Percentiles rank a stretch among this genome's conserved stretches.
These are phyloP conservation scores for Populus simonii DNA, from an alignment of 345 rosid species.

Conservation along the genomic window DNA sequence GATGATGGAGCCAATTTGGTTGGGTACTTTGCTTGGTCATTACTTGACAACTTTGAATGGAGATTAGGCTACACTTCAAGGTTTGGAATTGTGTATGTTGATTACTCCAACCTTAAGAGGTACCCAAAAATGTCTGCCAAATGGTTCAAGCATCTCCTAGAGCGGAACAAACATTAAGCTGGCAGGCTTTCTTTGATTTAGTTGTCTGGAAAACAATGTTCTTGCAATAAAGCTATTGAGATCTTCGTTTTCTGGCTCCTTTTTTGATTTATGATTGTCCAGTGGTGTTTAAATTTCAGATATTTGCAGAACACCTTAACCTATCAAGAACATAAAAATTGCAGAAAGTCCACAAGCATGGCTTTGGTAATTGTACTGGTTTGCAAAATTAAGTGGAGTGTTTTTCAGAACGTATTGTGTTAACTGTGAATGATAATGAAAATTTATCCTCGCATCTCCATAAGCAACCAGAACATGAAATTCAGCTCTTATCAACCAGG, in stretches of 20 bases:
- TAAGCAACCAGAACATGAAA: neutral
- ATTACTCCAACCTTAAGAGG: constrained; percentile 63
- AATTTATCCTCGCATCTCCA: neutral
- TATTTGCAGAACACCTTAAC: neutral
- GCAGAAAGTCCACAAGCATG: neutral
- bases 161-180: constrained; percentile 22
- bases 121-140: constrained; percentile 90
- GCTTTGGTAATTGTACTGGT: neutral
- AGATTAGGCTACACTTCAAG: constrained; percentile 84
- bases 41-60: constrained; percentile 98
- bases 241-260: neutral
- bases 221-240: neutral
- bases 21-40: constrained; percentile 95
- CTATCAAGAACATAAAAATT: neutral
- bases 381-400: neutral
- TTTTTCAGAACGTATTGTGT: neutral
- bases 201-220: neutral
- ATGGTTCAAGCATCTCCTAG: constrained; percentile 73
- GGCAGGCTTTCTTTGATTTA: neutral
- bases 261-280: neutral
- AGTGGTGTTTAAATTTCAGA: neutral
- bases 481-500: neutral
- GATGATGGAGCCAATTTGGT: constrained; percentile 78
- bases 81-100: constrained; percentile 90
- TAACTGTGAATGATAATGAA: neutral